Conservation (phyloP, 176 grass and related monocot species). For the Bothriochloa decipiens region DNA sequence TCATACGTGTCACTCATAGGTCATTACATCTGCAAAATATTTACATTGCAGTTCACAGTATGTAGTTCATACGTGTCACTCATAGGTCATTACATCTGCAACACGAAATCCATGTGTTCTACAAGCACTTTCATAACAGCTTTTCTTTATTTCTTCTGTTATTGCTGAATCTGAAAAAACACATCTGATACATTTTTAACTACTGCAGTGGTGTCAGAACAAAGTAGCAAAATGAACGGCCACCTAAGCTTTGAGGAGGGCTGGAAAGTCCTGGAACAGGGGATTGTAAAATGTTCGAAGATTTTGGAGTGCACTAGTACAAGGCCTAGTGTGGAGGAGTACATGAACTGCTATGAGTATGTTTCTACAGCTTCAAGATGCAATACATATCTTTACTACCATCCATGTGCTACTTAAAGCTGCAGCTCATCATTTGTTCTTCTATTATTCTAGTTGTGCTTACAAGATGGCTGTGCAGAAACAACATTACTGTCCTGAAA, state of each 20-base stretch:
- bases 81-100: constrained; percentile 12
- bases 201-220: constrained; percentile 27
- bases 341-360: constrained; percentile 67
- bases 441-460: constrained; percentile 49
- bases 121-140: background rate
- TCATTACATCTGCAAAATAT: constrained; percentile 23
- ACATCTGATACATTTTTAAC: background rate
- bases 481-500: constrained; percentile 50
- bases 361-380: constrained; percentile 15
- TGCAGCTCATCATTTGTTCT: constrained; percentile 3
- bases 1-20: background rate
- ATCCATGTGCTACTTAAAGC: constrained; percentile 20
- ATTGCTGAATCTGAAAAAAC: background rate
- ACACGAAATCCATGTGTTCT: background rate
- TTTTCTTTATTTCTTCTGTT: constrained; percentile 1
- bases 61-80: background rate
- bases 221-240: constrained; percentile 30
- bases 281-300: constrained; percentile 65
- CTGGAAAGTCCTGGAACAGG: constrained; percentile 63
- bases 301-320: constrained; percentile 55
- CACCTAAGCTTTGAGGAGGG: constrained; percentile 61
- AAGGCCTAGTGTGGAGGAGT: constrained; percentile 58
- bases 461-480: constrained; percentile 58
- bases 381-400: constrained; percentile 12
- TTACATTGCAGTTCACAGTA: too few relatives aligned